A percentile compares a stretch with the other conserved stretches of the same genome.
Evolutionary conservation across 176 grass and related monocot genomes (phyloP).

Genomic region (Rhynchospora tenuis): DNA sequence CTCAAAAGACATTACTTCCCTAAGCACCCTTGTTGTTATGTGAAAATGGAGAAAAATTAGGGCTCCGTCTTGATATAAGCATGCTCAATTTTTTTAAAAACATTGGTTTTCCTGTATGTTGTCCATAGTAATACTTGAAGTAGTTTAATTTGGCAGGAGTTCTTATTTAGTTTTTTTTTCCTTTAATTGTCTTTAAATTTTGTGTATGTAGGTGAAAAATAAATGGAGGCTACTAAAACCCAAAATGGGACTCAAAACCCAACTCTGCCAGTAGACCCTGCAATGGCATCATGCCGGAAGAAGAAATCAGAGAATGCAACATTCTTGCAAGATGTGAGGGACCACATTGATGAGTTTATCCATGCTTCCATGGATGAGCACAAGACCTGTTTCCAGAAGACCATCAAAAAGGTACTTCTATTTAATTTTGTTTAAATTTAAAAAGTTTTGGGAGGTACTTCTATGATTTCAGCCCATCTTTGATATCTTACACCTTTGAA

Average conservation of each 20-base stretch:
- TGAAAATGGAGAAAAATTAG: too few relatives aligned
- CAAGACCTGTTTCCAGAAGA: conserved; percentile 91
- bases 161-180: background rate
- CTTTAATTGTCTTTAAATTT: background rate
- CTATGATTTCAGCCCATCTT: background rate
- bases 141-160: too few relatives aligned
- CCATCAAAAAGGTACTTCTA: conserved; percentile 57
- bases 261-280: conserved; percentile 30
- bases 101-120: too few relatives aligned
- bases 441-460: background rate
- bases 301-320: conserved; percentile 67
- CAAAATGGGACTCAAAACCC: conserved; percentile 30
- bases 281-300: conserved; percentile 72
- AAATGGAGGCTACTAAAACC: conserved; percentile 54
- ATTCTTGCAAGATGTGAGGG: conserved; percentile 73
- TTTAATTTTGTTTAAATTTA: background rate
- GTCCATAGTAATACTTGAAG: too few relatives aligned
- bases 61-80: too few relatives aligned
- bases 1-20: too few relatives aligned
- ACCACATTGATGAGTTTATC: conserved; percentile 88
- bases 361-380: conserved; percentile 95
- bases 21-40: too few relatives aligned
- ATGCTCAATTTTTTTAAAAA: too few relatives aligned
- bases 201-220: background rate
- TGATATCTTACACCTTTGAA: background rate